phyloP scores from a whole-genome alignment of 129 eudicot genomes.

The Silybum marianum region DNA sequence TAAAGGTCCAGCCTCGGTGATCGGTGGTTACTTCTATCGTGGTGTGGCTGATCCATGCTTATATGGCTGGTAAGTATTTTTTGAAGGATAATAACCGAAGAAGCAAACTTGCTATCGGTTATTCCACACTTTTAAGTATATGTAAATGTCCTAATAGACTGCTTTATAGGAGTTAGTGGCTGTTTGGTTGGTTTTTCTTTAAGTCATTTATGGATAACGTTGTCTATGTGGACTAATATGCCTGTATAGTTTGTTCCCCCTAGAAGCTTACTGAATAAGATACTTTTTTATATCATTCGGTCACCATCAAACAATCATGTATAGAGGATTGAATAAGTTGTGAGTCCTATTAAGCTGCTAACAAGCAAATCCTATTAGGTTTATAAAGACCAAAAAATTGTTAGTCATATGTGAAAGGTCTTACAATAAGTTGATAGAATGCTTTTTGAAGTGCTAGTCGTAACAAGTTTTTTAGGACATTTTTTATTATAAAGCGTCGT shows the following conservation, averaged over 20 bases:
- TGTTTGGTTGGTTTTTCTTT: no score
- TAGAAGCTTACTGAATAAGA: no score
- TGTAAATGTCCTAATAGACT: neutral
- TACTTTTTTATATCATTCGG: no score
- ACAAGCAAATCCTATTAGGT: no score
- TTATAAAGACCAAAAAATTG: neutral
- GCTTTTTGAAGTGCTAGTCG: no score
- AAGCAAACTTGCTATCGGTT: neutral
- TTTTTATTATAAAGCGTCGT: neutral
- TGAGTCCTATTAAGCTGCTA: no score
- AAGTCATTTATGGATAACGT: no score
- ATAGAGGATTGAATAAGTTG: no score
- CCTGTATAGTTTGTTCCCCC: no score
- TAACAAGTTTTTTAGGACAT: no score
- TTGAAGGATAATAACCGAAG: neutral
- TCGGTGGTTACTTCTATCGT: constrained; percentile 72
- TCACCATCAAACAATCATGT: no score
- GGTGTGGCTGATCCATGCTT: constrained; percentile 73
- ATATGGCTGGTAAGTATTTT: constrained; percentile 64
- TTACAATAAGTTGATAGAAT: neutral
- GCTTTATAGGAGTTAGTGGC: neutral
- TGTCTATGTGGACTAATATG: no score
- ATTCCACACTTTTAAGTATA: neutral
- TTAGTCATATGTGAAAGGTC: neutral
- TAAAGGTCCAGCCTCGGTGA: constrained; percentile 77